phyloP scores from a whole-genome alignment of 257 asterid species.

The Datura wrightii region DNA sequence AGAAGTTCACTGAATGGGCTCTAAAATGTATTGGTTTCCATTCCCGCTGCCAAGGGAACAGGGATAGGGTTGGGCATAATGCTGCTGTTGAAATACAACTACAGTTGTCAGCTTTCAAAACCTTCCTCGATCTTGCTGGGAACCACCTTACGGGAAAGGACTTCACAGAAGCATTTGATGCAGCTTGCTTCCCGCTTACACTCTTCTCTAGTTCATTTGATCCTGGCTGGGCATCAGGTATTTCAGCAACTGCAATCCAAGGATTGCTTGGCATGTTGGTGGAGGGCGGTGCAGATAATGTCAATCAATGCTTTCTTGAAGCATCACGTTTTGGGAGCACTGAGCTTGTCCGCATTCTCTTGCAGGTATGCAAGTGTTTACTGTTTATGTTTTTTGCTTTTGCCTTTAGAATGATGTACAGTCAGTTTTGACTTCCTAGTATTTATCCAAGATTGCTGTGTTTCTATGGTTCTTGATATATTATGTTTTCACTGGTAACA shows the following conservation, averaged over 20 bases:
- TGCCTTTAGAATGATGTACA: neutral
- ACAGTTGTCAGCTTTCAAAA: constrained; percentile 92
- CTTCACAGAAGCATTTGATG: constrained; percentile 99
- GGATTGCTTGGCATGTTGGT: constrained; percentile 94
- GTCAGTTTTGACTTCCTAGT: neutral
- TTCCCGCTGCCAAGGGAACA: constrained; percentile 92
- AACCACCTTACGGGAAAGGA: constrained; percentile 92
- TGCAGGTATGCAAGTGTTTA: constrained; percentile 64
- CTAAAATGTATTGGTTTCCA: constrained; percentile 98
- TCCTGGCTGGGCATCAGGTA: constrained; percentile 98
- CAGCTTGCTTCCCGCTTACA: constrained; percentile 99
- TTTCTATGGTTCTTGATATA: neutral
- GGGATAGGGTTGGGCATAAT: constrained; percentile 73
- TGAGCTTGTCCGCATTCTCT: constrained; percentile 94
- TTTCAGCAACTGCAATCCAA: constrained; percentile 92
- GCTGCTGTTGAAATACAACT: constrained; percentile 81
- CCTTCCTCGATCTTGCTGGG: constrained; percentile 93
- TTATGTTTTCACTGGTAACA: neutral
- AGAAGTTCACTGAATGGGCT: constrained; percentile 99
- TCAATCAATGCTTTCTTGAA: constrained; percentile 96
- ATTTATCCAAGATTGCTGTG: constrained; percentile 8
- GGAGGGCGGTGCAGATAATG: constrained; percentile 99
- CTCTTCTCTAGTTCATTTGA: constrained; percentile 96
- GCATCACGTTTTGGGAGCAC: constrained; percentile 99
- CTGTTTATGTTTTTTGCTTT: neutral